phyloP scores from a whole-genome alignment of 768 basidiomycete genomes.

The Suillus placidus region DNA sequence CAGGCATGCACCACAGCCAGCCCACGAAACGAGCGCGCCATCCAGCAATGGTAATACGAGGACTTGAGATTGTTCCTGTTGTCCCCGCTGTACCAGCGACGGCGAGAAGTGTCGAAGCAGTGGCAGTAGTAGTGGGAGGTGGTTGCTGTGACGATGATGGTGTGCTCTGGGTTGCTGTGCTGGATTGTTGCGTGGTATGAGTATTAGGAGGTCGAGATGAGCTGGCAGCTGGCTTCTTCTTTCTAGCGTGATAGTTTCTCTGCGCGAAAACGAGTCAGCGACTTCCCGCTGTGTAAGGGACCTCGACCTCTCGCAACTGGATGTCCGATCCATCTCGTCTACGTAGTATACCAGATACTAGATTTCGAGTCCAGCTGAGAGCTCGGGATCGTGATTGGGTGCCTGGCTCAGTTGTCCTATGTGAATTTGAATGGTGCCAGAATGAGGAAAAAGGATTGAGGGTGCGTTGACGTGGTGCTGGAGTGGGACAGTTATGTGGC shows the following conservation, averaged over 20 bases:
- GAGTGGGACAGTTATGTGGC: too few relatives aligned
- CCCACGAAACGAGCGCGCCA: not conserved
- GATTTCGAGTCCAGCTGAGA: not conserved
- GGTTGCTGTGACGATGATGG: not conserved
- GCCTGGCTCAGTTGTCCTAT: not conserved
- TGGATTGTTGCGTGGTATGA: not conserved
- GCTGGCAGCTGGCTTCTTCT: not conserved
- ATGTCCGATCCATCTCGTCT: not conserved
- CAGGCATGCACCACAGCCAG: not conserved
- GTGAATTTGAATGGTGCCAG: too few relatives aligned
- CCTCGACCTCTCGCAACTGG: not conserved
- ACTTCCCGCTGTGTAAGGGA: not conserved
- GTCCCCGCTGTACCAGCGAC: not conserved
- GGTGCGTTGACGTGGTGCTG: too few relatives aligned
- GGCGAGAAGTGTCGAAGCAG: not conserved
- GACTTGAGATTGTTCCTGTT: not conserved
- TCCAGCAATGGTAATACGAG: not conserved
- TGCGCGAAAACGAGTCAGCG: not conserved
- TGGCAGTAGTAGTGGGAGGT: not conserved
- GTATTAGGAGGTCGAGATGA: not conserved
- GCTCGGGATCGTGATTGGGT: not conserved
- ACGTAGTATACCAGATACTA: not conserved
- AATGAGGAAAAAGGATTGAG: too few relatives aligned
- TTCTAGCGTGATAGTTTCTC: not conserved
- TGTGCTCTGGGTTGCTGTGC: not conserved